Base-by-base conservation (phyloP, 1,284 basidiomycete genomes). In the Pseudozyma thailandica region DNA sequence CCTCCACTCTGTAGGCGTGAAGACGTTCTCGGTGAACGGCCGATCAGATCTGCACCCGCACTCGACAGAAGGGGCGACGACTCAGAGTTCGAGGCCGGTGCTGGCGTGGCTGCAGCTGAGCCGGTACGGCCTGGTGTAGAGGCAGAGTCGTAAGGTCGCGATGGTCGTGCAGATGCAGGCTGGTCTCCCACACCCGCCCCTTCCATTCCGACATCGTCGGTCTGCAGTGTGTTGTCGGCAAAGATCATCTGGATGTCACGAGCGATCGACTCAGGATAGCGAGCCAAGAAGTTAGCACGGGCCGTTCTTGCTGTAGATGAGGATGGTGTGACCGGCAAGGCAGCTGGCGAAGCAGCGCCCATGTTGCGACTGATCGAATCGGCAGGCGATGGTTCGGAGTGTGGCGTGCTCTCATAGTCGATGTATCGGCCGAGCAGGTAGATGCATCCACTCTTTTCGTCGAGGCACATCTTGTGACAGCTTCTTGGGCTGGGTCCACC, bases 381-480 rank as follows among this genome's bases (percentile, higher is more conserved):
- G 15, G 61, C 60, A 10, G 61, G 53, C 9, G 41, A 26, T 7
- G 52, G 30, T 5, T 61, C 63, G 35, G 56, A 43, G 12, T 51
- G 61, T 30, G 28, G 39, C 10, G 28, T 39, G 47, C 56, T 52
- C 18, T 72, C 70, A 46, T 57, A 64, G 43, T 83, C 77, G 41
- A 77, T 74, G 55, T 77, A 81, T 42, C 80, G 73, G 18, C 83
- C 82, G 10, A 83, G 62, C n/a, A 93, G 78, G 81, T 92, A 93
- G 21, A 93, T 89, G 66, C 85, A 86, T 2, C 90, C 90, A 0
- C 88, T 90, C 80, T 86, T 87, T 18, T 86, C 84, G 77, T 92
- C 90, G 71, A 91, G 90, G 16, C 88, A 88, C 90, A 92, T 92
- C 84, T 90, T 91, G 80, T 92, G 92, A 77, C 91, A 92, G 30